Conservation (phyloP, 73 alveolate genomes). For the Stentor coeruleus region DNA sequence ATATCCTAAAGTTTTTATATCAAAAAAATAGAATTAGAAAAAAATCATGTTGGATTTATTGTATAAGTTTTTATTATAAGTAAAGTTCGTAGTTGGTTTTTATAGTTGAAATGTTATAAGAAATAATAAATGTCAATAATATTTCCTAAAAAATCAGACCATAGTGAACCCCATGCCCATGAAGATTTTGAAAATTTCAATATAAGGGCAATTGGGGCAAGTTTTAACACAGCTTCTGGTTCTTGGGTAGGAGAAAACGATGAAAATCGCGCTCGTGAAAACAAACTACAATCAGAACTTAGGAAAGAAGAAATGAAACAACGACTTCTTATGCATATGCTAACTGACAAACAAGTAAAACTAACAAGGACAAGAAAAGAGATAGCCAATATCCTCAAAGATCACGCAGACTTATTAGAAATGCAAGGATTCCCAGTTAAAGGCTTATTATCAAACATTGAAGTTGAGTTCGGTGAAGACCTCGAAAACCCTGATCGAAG, state of each 20-base stretch:
- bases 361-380: constrained; percentile 13
- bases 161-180: too few species aligned
- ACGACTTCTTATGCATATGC: constrained; percentile 7
- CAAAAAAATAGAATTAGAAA: too few species aligned
- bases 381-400: background rate
- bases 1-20: too few species aligned
- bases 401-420: background rate
- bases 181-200: background rate
- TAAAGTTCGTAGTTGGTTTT: too few species aligned
- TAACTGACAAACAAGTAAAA: constrained; percentile 18
- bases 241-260: constrained; percentile 7
- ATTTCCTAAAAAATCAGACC: background rate
- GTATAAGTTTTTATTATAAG: too few species aligned
- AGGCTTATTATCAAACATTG: background rate
- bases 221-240: background rate
- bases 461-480: too few species aligned
- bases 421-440: constrained; percentile 23
- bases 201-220: constrained; percentile 4
- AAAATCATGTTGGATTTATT: too few species aligned
- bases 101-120: too few species aligned
- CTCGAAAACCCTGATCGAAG: too few species aligned
- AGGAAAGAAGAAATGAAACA: constrained; percentile 12
- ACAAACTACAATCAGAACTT: background rate
- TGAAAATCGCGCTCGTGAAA: background rate
- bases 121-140: background rate